Evolutionary conservation across 2,329 filamentous ascomycete species (phyloP), one percentile per base, ranked within the genome.

Genomic region (Lizonia empirigonia): DNA sequence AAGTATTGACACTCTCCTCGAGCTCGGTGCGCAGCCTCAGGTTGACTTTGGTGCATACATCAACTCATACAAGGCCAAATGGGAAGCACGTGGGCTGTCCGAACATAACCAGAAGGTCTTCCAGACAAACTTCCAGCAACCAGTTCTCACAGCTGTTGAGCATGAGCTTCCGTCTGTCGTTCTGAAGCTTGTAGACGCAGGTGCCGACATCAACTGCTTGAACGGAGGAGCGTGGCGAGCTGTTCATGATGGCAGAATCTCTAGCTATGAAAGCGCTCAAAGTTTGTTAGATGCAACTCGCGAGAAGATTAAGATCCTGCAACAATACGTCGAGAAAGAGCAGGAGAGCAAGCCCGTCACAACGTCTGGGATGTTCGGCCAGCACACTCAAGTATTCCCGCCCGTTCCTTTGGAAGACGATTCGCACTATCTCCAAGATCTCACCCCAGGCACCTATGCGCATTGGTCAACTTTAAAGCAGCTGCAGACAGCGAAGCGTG

Each of bases 1-100:
- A 23, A 42, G 45, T 7, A 44, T 63, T 1, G 50, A 55, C 2
- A 39, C 34, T 0, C 75, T 94, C 2, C 78, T 94, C 1, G 78
- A 84, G 2, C 75, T 78, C 5, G 89, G 89, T 2, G 85, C 87
- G 2, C 74, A 78, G 1, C 73, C 83, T 0, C 70, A 80, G 0
- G 78, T 91, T 26, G 78, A 84, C 7, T 88, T 87, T 52, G 83
- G 86, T 24, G 77, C 77, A 3, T 91, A 85, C 80, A 73, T 87
- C 32, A 86, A 85, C 63, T 76, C 80, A 0, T 79, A 78, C 55
- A 69, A 83, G 27, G 75, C 74, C 0, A 69, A 77, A 1, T 75
- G 71, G 33, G 61, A 77, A 18, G n/a, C 29, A 23, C 23, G 19
- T 3, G 65, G 68, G 16, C 59, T 77, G 3, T 59, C 75, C 16